Percentiles rank a stretch among this genome's conserved stretches.
Evolutionary conservation across 495 filamentous ascomycete species (phyloP).

Genomic region (Xylaria grammica): DNA sequence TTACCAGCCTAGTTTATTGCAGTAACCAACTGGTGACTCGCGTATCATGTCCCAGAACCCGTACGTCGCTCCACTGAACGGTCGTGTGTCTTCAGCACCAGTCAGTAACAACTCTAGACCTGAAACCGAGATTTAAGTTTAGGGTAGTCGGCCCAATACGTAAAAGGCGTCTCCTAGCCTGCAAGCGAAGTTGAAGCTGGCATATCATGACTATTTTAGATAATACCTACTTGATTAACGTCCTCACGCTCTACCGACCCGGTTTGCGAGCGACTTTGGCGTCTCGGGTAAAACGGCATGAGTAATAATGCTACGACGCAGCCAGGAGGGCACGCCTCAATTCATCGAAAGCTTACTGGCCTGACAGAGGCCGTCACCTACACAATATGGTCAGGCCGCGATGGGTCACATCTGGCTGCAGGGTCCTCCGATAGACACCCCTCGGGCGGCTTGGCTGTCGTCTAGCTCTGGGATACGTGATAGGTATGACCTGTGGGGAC

Average conservation of each 20-base stretch:
- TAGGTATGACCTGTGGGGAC: not conserved
- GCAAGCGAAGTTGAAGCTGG: not conserved
- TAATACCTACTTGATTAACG: too few relatives aligned
- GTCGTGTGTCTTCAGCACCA: not conserved
- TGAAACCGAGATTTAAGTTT: not conserved
- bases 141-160: not conserved
- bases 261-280: too few relatives aligned
- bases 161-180: not conserved
- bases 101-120: not conserved
- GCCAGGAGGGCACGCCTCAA: too few relatives aligned
- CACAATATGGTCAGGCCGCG: too few relatives aligned
- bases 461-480: not conserved
- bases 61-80: not conserved
- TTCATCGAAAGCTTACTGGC: too few relatives aligned
- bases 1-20: not conserved
- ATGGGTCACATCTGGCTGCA: not conserved
- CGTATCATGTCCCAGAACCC: not conserved
- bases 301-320: too few relatives aligned
- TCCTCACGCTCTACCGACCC: too few relatives aligned
- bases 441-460: not conserved
- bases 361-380: too few relatives aligned
- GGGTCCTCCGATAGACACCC: not conserved
- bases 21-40: constrained; percentile 6
- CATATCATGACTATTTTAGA: not conserved
- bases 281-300: too few relatives aligned